Evolutionary conservation across 2,329 filamentous ascomycete species (phyloP), one percentile per base, ranked within the genome.

Genomic region (Aspergillus floridensis): DNA sequence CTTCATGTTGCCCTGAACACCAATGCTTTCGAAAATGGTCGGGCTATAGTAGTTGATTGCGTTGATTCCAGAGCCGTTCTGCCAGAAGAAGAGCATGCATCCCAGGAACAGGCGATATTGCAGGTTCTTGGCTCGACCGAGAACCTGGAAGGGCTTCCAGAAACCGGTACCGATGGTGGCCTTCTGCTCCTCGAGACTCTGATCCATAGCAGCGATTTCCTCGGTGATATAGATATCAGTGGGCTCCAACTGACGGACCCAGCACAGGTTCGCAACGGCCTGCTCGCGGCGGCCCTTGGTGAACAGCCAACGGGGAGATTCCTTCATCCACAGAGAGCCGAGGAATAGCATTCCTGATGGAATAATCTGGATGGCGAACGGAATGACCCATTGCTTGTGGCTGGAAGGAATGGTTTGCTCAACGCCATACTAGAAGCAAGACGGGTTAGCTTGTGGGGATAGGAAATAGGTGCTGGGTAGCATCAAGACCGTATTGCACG

Each of bases 21-120:
- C 53, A 19, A 55, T 26, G 29, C 81, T 83, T 57, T 81, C 81
- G 80, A 91, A 90, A 21, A 91, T 84, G 0, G 84, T 88, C 0
- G 88, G 88, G 1, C 79, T 82, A 73, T 88, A 91, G 77, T 91
- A 92, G 79, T 91, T 92, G 77, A 90, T 87, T n/a, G 89, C 88
- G 66, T 92, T 92, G 76, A 92, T 92, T 6, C 89, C 89, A 3
- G 79, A 82, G 51, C 87, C 87, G 66, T 93, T 93, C 76, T 93
- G 90, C 82, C 87, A 92, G 56, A 93, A 79, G 80, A 93, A 93
- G 21, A 93, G 82, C 70, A 90, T 84, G 58, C 84, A 84, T 53
- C 90, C 89, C 19, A 93, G 80, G 72, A 91, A 84, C 74, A 93
- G 87, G 49, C 90, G 85, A 80, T 86, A 91, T 64, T 85, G 84